Base-by-base conservation (phyloP, 2,329 filamentous ascomycete species). In the Aspergillus calidoustus region DNA sequence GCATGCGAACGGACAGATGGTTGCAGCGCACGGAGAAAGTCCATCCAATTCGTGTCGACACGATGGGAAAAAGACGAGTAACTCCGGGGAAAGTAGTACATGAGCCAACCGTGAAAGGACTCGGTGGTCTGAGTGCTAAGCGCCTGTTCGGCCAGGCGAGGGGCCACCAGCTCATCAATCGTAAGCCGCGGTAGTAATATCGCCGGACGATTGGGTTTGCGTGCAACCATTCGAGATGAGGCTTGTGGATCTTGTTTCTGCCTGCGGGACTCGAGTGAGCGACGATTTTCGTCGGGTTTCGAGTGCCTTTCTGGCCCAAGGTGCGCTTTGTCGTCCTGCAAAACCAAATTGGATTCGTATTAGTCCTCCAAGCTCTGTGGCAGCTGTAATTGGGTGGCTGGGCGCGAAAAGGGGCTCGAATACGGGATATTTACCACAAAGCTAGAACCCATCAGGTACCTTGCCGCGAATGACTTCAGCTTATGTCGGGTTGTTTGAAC, bases 21-120 rank as follows among this genome's bases (percentile, higher is more conserved):
- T 51, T 50, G 44, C 13, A 49, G 13, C 2, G 34, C 19, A 15
- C 61, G 63, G 11, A 65, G n/a, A 15, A 61, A 65, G 3, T 58
- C 63, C 63, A 63, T 63, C 63, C 57, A 65, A 34, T 48, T 59
- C 4, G 57, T 48, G 13, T 64, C 50, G 25, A 60, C 46, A 8
- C 55, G 58, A 15, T 25, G 13, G 13, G 19, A 47, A 17, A 47
- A 53, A 17, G 50, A 59, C 38, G 54, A 50, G 23, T 25, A 23
- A n/a, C 25, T 50, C 15, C 54, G 46, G 13, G 61, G 61, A 47
- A 65, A 65, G 19, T 61, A 54, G 19, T 53, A 61, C 1, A 49
- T 50, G 15, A 65, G 19, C 30, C 50, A 65, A 28, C 38, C 44
- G 7, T 59, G 34, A 28, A 65, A 65, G 7, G 25, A 38, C 43